Evolutionary conservation across 176 grass and related monocot species (phyloP), one percentile per base, ranked within the genome.

Genomic region (Avena eriantha): DNA sequence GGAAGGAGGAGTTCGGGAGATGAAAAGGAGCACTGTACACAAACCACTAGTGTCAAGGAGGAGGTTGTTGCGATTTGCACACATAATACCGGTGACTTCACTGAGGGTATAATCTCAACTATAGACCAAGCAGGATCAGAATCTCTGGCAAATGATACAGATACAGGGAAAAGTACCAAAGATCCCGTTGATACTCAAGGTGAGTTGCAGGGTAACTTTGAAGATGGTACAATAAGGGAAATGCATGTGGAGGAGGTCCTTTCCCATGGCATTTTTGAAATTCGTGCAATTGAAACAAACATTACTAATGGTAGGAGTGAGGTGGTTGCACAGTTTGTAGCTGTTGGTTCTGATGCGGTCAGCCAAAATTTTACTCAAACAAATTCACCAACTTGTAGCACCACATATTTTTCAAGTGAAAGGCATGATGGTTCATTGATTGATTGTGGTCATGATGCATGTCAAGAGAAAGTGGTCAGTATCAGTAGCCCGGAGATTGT

Each of bases 21-120:
- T 72, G 79, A 73, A 84, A 86, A 47, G 19, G 58, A 69, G 29
- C 31, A 58, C 4, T 83, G 63, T 49, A 55, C 45, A 63, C 79
- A 86, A 80, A 71, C 73, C 69, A 88, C 78, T 76, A 65, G 18
- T 67, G 84, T 83, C 18, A 31, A 51, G 26, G 49, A 95, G 85
- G 91, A 95, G 71, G 51, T 87, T 51, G 63, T 88, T 86, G 88
- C 84, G 74, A 85, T 91, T 67, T 77, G 76, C 69, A 55, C 41
- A 10, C 31, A 23, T 68, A 89, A 88, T 60, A 81, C 22, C 71
- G 47, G 76, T 82, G 82, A 87, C 36, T 55, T 78, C 31, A 69
- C 78, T 82, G 55, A 75, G 45, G 67, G 14, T 34, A 53, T 56
- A 72, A 82, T 45, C 23, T 74, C 82, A 79, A 80, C 75, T 21